phyloP scores from a whole-genome alignment of 495 filamentous ascomycete genomes.

The Halenospora varia region DNA sequence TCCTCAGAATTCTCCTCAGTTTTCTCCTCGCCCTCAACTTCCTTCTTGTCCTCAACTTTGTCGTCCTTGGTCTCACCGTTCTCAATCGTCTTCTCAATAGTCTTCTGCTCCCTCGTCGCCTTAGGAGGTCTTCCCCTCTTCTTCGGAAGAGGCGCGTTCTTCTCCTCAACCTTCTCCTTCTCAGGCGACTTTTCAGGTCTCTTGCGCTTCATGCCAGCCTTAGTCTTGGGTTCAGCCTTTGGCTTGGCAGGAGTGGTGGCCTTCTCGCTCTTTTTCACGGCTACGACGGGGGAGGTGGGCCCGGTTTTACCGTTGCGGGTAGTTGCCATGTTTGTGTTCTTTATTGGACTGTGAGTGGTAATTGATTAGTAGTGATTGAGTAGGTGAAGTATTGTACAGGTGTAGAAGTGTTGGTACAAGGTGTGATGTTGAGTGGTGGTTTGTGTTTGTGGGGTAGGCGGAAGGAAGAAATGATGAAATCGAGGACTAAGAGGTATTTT shows the following conservation, averaged over 20 bases:
- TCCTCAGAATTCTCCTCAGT: neutral
- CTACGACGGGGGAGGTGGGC: neutral
- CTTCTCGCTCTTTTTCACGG: neutral
- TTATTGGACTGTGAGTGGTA: neutral
- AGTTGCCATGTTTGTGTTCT: neutral
- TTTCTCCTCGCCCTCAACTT: neutral
- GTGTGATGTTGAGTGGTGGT: too few species aligned
- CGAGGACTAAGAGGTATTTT: too few species aligned
- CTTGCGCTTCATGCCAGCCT: constrained; percentile 1
- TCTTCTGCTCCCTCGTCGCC: constrained; percentile 6
- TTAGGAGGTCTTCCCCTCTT: neutral
- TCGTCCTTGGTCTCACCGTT: neutral
- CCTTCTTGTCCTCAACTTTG: neutral
- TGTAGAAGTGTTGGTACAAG: too few species aligned
- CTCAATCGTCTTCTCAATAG: constrained; percentile 2
- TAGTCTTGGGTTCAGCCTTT: neutral
- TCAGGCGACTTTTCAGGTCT: neutral
- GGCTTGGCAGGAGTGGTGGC: neutral
- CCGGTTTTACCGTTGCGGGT: neutral
- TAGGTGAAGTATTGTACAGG: too few species aligned
- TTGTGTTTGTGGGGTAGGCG: too few species aligned
- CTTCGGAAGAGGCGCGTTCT: constrained; percentile 1
- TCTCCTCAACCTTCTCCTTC: neutral
- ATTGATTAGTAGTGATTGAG: neutral
- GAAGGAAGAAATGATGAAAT: too few species aligned